Conservation (phyloP, 2,329 filamentous ascomycete genomes). For the Fusarium sp. region DNA sequence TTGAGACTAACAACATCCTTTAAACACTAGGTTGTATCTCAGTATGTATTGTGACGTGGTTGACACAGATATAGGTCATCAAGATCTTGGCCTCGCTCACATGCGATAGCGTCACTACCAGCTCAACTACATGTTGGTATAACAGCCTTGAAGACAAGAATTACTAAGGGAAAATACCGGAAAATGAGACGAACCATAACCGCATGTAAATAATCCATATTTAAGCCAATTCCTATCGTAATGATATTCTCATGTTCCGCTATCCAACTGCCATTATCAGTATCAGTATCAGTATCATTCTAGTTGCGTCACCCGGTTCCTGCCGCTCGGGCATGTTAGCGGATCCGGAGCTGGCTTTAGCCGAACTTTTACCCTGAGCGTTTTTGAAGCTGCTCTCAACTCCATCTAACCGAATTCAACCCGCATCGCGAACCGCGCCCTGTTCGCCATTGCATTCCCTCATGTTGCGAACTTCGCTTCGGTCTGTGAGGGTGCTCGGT, state of each 20-base stretch:
- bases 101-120: not conserved
- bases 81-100: not conserved
- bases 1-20: not conserved
- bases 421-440: slow-evolving; percentile 46
- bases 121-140: not conserved
- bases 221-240: not conserved
- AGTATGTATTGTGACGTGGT: not conserved
- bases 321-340: slow-evolving; percentile 45
- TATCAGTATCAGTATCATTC: not conserved
- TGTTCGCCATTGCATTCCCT: slow-evolving; percentile 62
- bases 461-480: slow-evolving; percentile 78
- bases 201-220: not conserved
- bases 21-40: not conserved
- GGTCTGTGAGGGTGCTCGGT: slow-evolving; percentile 71
- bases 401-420: slow-evolving; percentile 49
- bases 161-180: not conserved
- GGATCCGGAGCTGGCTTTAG: slow-evolving; percentile 50
- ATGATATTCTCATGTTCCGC: not conserved
- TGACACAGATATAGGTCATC: not conserved
- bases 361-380: slow-evolving; percentile 60
- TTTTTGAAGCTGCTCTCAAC: slow-evolving; percentile 54
- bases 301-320: slow-evolving; percentile 53
- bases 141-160: not conserved
- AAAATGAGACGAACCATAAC: not conserved
- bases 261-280: not conserved